These are phyloP conservation scores for Blastobotrys niveus DNA, from an alignment of 1,139 yeast species.

Conservation along the genomic window DNA sequence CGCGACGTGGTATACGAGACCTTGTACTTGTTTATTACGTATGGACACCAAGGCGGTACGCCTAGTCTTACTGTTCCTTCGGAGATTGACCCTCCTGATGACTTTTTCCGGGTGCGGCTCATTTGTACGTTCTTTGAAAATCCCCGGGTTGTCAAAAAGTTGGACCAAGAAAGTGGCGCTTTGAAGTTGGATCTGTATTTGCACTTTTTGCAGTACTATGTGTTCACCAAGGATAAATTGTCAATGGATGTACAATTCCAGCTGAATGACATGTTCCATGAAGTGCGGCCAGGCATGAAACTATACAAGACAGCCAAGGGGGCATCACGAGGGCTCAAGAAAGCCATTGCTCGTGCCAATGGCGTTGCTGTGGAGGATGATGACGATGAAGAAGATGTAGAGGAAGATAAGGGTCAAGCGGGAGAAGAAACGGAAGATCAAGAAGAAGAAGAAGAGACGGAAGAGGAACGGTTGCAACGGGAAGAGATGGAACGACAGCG, in stretches of 20 bases:
- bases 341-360: slow-evolving; percentile 27
- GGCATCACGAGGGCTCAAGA: slow-evolving; percentile 28
- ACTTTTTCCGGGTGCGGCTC: slow-evolving; percentile 67
- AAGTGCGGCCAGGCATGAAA: slow-evolving; percentile 34
- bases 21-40: slow-evolving; percentile 54
- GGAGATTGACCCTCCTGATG: slow-evolving; percentile 57
- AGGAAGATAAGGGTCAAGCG: slow-evolving; percentile 10
- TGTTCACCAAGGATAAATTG: slow-evolving; percentile 58
- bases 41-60: slow-evolving; percentile 63
- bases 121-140: slow-evolving; percentile 39
- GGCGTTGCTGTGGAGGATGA: slow-evolving; percentile 22
- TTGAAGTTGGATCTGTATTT: slow-evolving; percentile 42
- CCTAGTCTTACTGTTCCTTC: slow-evolving; percentile 46
- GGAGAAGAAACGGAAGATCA: slow-evolving; percentile 11
- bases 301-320: slow-evolving; percentile 38
- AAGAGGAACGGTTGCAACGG: slow-evolving; percentile 20
- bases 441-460: slow-evolving; percentile 20
- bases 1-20: slow-evolving; percentile 45
- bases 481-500: slow-evolving; percentile 17
- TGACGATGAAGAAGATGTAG: slow-evolving; percentile 15
- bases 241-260: slow-evolving; percentile 61
- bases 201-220: slow-evolving; percentile 67
- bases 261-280: slow-evolving; percentile 41
- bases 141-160: slow-evolving; percentile 22
- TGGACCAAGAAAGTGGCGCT: slow-evolving; percentile 12